Base-by-base conservation (phyloP, 257 asterid species). In the Cinchona pubescens region DNA sequence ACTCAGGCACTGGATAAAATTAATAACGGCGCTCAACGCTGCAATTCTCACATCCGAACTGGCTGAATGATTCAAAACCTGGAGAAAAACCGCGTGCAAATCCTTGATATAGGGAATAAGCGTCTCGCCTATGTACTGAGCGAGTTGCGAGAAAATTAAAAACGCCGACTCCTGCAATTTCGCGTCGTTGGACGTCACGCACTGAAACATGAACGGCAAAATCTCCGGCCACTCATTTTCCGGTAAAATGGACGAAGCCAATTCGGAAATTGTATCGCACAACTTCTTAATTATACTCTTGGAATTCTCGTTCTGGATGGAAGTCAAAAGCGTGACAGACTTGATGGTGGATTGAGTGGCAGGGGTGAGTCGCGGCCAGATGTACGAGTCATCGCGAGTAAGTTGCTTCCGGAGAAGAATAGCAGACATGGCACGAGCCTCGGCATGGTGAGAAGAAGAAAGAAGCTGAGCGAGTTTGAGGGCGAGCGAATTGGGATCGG, bases 151-250 rank as follows among this genome's bases (percentile, higher is more conserved):
- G 74, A 95, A 89, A 7, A 91, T 92, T 65, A 92, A 71, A 68
- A 88, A 92, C 7, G 97, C 93, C 10, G 96, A 92, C 69, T 91
- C 98, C 89, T 91, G 97, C 65, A 91, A 70, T 79, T 92, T 89
- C 0, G 83, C 70, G 15, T 91, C 85, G 69, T 81, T 88, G 5
- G 96, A 86, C 23, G 96, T 89, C 2, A 95, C 99, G 68, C 96
- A 92, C 63, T 91, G 96, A 73, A 92, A 95, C 97, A 95, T 95
- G 51, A 92, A 95, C 0, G 98, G 99, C 66, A 95, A 46, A 42
- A 95, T 78, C 78, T 95, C 96, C 3, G 96, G 96, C 99, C 99
- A 95, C 76, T 86, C 88, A 67, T 87, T 88, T 2, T 92, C 97
- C 0, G 94, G 97, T n/a, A 95, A 58, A 61, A 95, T 88, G 12